A percentile compares a stretch with the other conserved stretches of the same genome.
Evolutionary conservation across 169 alveolate species (phyloP).

Genomic region (Plasmodium vivax): DNA sequence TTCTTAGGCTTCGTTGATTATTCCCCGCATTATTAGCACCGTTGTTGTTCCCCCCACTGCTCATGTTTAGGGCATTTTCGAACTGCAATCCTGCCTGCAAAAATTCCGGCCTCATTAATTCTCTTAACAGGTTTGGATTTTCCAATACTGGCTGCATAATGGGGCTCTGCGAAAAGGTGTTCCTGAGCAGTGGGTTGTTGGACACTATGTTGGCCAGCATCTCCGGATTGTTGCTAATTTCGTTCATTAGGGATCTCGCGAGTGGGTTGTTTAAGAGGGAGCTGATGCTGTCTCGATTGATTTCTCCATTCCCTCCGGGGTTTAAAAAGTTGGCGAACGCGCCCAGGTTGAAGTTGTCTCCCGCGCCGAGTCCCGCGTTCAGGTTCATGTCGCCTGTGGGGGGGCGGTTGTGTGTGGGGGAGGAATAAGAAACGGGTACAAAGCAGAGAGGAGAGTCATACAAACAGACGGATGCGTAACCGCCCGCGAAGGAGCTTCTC

Average conservation of each 20-base stretch:
- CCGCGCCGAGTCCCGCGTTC: constrained; percentile 10
- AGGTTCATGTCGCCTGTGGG: constrained; percentile 13
- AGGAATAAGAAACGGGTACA: neutral
- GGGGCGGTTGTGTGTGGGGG: neutral
- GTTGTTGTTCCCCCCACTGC: constrained; percentile 2
- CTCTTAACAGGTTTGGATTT: constrained; percentile 90
- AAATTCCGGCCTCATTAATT: constrained; percentile 86
- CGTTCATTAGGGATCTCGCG: constrained; percentile 61
- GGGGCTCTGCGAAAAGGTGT: constrained; percentile 85
- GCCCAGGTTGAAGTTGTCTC: constrained; percentile 39
- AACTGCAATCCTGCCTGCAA: constrained; percentile 87
- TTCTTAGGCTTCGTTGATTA: constrained; percentile 23
- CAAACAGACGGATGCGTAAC: neutral
- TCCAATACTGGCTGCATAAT: constrained; percentile 87
- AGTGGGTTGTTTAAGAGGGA: constrained; percentile 59
- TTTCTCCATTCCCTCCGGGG: constrained; percentile 59
- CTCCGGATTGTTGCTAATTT: constrained; percentile 70
- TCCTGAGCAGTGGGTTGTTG: constrained; percentile 78
- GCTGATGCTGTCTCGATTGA: constrained; percentile 48
- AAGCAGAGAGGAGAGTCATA: neutral
- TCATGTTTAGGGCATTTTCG: constrained; percentile 81
- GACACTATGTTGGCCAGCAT: constrained; percentile 65
- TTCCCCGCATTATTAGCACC: neutral
- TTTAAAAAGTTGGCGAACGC: constrained; percentile 44
- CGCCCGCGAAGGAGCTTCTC: neutral